Evolutionary conservation across 2,329 filamentous ascomycete genomes (phyloP), one percentile per base, ranked within the genome.

Genomic region (Colletotrichum cordylinicola): DNA sequence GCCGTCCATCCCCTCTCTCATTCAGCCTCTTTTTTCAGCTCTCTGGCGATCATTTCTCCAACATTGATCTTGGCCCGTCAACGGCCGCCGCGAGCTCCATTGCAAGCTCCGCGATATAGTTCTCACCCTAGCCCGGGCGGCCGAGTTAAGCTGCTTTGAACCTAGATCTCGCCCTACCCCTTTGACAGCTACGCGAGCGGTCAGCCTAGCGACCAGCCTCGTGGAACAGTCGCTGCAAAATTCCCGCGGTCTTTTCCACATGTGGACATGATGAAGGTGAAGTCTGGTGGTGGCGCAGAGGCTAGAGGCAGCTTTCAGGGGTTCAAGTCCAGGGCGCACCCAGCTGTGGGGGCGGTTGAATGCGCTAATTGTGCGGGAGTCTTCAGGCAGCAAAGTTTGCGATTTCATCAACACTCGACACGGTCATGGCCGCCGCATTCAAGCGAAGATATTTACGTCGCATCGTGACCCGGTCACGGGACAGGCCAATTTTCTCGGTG

Each of bases 21-120:
- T 60, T 69, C 73, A 75, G 73, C 70, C 61, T 29, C 31, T 15
- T 12, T 24, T 55, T 48, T 21, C 64, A 72, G 69, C 73, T 61
- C 48, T 64, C 24, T 24, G 58, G 9, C 60, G 58, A 56, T 56
- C 37, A 21, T 52, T 52, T 52, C 43, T 52, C n/a, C 31, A 27
- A 60, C 33, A 52, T 68, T 43, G 64, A 48, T 13, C 43, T 64
- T 68, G 70, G 70, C 64, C 64, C 43, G 70, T 35, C 62, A 52
- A 65, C 69, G 55, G 56, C 62, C 70, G 58, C 62, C 21, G 52
- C 18, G 18, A 67, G 9, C n/a, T 24, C 24, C 61, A 27, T 62
- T 33, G 21, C 35, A 13, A 67, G 33, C 27, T 55, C 27, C 33
- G 12, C 33, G n/a, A 33, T 18, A 24, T 27, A 21, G 37, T 33